Base-by-base conservation (phyloP, 768 basidiomycete species). In the Boletus fagicola region DNA sequence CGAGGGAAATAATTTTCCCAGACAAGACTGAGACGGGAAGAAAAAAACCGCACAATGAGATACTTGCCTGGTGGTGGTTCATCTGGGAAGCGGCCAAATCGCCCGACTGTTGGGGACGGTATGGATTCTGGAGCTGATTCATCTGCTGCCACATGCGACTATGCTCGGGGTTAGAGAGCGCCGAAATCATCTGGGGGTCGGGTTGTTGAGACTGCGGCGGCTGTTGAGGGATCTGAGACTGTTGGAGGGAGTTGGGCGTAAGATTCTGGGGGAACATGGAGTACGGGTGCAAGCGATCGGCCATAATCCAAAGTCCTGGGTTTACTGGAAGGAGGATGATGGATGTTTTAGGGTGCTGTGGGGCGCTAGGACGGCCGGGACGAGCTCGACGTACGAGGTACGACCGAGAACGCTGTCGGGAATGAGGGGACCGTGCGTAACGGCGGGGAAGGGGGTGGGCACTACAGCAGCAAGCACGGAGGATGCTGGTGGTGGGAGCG, bases 221-320 rank as follows among this genome's bases (percentile, higher is more conserved):
- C 58, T 80, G 77, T 56, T 78, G 77, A 48, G 75, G 73, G 60
- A 76, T 75, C 59, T 76, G 74, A 52, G 77, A 70, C 53, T 76
- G 75, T 36, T 72, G 73, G 33, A 77, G 74, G 63, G 81, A 69
- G 56, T 62, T 73, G 54, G 75, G 71, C 56, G 74, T 76, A 71
- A 83, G 80, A 70, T 74, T 77, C 63, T 68, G 71, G 57, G 81
- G 72, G 45, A 82, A 72, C 80, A 86, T 82, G 63, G 76, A 60
- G 70, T 83, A 85, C 72, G 77, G 78, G 65, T 77, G 67, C 51
- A 77, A 68, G 71, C 80, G 83, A 81, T 87, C 84, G 68, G 85
- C 83, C 85, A 85, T 85, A 72, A 74, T 76, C 74, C 74, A 70
- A 62, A 61, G 62, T 60, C 58, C 57, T 60, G 67, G 57, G 61